Conservation (phyloP, 257 asterid species). For the Capsicum pubescens region DNA sequence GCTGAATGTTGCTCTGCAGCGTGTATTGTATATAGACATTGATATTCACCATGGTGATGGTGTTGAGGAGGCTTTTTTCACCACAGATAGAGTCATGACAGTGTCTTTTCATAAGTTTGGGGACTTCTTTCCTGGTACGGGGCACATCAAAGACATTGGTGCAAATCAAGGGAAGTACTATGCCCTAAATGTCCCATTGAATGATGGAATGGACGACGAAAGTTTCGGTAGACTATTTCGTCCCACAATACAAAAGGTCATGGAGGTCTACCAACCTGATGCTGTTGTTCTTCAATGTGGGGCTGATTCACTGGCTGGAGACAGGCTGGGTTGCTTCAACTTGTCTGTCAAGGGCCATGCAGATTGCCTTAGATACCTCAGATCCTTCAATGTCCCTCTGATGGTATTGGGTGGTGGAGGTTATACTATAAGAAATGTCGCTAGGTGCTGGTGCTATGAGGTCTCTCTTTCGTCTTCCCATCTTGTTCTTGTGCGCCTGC, state of each 20-base stretch:
- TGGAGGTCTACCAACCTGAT: slow-evolving; percentile 69
- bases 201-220: slow-evolving; percentile 63
- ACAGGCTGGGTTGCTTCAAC: slow-evolving; percentile 71
- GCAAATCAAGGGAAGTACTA: slow-evolving; percentile 52
- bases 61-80: slow-evolving; percentile 73
- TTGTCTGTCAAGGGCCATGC: slow-evolving; percentile 74
- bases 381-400: slow-evolving; percentile 69
- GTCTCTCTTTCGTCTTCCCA: slow-evolving; percentile 35
- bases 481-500: slow-evolving; percentile 1
- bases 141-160: slow-evolving; percentile 63
- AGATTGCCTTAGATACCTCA: slow-evolving; percentile 62
- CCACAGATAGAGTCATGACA: slow-evolving; percentile 72
- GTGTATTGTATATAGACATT: slow-evolving; percentile 64
- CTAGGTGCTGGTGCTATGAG: slow-evolving; percentile 81
- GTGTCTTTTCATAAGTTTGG: slow-evolving; percentile 75
- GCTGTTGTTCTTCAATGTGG: slow-evolving; percentile 81
- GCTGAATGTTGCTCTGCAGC: slow-evolving; percentile 43
- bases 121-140: slow-evolving; percentile 67
- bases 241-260: slow-evolving; percentile 60
- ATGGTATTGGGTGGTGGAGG: slow-evolving; percentile 85
- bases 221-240: slow-evolving; percentile 56
- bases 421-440: slow-evolving; percentile 67
- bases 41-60: slow-evolving; percentile 78
- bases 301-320: slow-evolving; percentile 72
- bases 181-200: slow-evolving; percentile 64